Percentiles rank a stretch among this genome's conserved stretches.
These are phyloP conservation scores for Agastache rugosa DNA, from an alignment of 257 asterid genomes.

Conservation along the genomic window DNA sequence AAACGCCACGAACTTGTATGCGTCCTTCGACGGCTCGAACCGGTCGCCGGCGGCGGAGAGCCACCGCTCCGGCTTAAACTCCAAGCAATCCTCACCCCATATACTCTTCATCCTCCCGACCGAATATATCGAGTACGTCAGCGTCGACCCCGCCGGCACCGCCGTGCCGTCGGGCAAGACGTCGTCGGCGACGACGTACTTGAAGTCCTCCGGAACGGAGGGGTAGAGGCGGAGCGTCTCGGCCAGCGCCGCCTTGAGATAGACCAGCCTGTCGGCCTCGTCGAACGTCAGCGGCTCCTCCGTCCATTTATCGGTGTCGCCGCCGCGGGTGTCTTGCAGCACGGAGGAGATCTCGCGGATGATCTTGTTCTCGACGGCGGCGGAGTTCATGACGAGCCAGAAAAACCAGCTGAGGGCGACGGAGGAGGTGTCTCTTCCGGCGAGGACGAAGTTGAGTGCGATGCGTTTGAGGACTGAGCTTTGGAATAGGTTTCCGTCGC, in stretches of 20 bases:
- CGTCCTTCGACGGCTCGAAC: conserved; percentile 72
- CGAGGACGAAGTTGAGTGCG: conserved; percentile 81
- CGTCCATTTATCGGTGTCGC: conserved; percentile 51
- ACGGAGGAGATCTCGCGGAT: conserved; percentile 52
- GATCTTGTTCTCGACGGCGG: conserved; percentile 60
- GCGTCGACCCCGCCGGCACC: conserved; percentile 81
- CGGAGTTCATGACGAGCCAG: conserved; percentile 71
- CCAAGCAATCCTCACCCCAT: conserved; percentile 91
- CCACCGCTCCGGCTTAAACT: conserved; percentile 92
- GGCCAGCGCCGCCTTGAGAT: conserved; percentile 72
- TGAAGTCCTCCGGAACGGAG: conserved; percentile 84
- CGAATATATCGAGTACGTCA: conserved; percentile 82
- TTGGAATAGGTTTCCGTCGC: conserved; percentile 58
- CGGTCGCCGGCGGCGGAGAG: conserved; percentile 58
- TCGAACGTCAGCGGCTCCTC: conserved; percentile 81
- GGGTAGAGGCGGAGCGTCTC: conserved; percentile 85
- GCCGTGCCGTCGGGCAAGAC: conserved; percentile 72
- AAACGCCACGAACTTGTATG: conserved; percentile 70
- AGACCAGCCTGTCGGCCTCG: conserved; percentile 72
- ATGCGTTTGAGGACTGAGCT: conserved; percentile 65
- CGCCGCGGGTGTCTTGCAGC: conserved; percentile 56
- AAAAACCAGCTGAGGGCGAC: conserved; percentile 94
- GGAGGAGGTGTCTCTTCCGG: conserved; percentile 87
- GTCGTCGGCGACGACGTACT: conserved; percentile 70
- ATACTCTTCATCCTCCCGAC: conserved; percentile 72